Percentiles rank a stretch among this genome's conserved stretches.
Conservation (phyloP, 225 moss, liverwort and hornwort species). For the Bryoerythrophyllum caledonicum region DNA sequence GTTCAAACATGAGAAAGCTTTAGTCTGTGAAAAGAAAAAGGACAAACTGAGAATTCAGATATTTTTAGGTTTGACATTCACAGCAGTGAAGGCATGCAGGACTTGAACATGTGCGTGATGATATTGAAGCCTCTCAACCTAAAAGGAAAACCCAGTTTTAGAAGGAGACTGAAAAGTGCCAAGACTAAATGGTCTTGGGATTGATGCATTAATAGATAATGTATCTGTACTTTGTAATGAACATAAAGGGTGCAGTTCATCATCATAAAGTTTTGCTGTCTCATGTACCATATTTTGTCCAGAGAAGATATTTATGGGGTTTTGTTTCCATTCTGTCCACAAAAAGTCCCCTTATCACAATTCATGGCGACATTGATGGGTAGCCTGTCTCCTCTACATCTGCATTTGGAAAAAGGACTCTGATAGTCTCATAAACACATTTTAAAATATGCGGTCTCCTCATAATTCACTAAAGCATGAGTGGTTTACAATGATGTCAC, state of each 20-base stretch:
- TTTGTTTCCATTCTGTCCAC: background rate
- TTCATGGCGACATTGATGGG: background rate
- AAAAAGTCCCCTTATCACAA: background rate
- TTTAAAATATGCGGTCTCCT: background rate
- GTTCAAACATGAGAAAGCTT: background rate
- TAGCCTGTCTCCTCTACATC: background rate
- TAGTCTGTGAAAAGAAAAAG: background rate
- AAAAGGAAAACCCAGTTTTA: background rate
- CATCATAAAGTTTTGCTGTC: background rate
- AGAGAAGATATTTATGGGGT: background rate
- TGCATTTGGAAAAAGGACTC: background rate
- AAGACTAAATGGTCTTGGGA: background rate
- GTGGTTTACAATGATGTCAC: conserved; percentile 4
- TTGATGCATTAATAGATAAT: background rate
- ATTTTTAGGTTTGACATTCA: background rate
- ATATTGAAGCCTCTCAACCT: background rate
- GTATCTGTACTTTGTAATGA: background rate
- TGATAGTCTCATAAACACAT: background rate
- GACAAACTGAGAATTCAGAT: too few species aligned
- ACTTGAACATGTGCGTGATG: background rate
- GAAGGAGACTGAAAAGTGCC: background rate
- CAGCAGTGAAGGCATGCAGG: background rate
- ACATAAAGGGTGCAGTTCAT: background rate
- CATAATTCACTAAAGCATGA: background rate
- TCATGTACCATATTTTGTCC: too few species aligned